phyloP scores from a whole-genome alignment of 192 early-diverging fungal species.

The Coemansia sp. region DNA sequence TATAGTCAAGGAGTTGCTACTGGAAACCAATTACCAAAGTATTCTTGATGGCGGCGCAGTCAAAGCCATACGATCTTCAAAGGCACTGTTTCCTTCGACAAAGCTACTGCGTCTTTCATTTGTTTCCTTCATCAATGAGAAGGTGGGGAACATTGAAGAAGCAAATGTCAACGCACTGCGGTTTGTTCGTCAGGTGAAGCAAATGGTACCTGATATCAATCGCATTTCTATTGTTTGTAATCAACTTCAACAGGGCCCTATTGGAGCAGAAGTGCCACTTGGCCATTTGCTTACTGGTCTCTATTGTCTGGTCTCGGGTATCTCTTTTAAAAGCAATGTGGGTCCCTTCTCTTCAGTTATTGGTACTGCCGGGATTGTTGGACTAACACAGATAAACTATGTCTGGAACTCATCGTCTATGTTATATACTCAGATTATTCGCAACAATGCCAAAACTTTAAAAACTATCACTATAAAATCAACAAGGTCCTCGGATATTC shows the following conservation, averaged over 20 bases:
- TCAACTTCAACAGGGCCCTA: neutral
- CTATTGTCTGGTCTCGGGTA: neutral
- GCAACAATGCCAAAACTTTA: neutral
- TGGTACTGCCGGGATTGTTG: neutral
- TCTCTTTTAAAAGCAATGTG: constrained; percentile 1
- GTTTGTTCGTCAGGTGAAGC: constrained; percentile 3
- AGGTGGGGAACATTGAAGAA: neutral
- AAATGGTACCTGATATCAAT: neutral
- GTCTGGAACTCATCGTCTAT: neutral
- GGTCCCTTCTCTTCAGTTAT: neutral
- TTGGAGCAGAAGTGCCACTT: neutral
- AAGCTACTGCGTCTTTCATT: neutral
- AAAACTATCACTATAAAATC: neutral
- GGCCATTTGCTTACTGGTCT: neutral
- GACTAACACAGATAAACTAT: constrained; percentile 1
- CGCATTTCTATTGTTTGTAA: neutral
- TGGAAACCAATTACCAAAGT: neutral
- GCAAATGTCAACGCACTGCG: neutral
- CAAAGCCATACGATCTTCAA: neutral
- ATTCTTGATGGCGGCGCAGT: constrained; percentile 1
- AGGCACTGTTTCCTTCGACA: too few species aligned
- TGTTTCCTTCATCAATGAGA: neutral
- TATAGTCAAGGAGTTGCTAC: neutral
- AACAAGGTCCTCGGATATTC: too few species aligned
- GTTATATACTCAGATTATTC: constrained; percentile 1